Conservation (phyloP, 441 rosid genomes). For the Populus hybrid region DNA sequence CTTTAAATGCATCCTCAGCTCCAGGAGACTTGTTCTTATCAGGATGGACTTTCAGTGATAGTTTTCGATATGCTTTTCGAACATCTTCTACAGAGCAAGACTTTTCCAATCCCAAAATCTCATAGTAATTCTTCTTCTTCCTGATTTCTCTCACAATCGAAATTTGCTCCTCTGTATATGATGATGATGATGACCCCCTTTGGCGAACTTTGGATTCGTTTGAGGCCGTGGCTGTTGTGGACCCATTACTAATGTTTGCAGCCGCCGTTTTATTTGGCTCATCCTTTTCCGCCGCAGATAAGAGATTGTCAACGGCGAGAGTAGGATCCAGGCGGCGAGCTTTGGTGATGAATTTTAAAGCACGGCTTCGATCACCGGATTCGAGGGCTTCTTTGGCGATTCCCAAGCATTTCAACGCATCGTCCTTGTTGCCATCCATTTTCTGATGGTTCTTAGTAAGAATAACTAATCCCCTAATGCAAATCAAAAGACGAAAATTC, state of each 20-base stretch:
- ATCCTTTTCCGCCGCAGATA: constrained; percentile 38
- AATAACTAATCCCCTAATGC: background rate
- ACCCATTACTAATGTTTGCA: constrained; percentile 26
- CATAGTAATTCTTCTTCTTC: constrained; percentile 83
- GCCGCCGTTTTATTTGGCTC: constrained; percentile 15
- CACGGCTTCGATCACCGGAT: constrained; percentile 73
- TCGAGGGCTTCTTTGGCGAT: constrained; percentile 71
- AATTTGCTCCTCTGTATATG: constrained; percentile 74
- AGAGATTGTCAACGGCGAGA: constrained; percentile 57
- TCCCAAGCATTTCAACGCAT: constrained; percentile 79
- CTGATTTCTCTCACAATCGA: constrained; percentile 67
- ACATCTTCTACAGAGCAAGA: constrained; percentile 70
- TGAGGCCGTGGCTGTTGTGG: constrained; percentile 10
- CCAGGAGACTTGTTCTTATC: constrained; percentile 96
- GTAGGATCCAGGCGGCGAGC: constrained; percentile 90
- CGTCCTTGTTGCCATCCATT: constrained; percentile 97
- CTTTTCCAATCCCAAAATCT: constrained; percentile 65
- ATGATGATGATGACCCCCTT: constrained; percentile 36
- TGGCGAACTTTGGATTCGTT: constrained; percentile 43
- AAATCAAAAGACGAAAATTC: background rate
- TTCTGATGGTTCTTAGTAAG: background rate
- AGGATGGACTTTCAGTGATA: constrained; percentile 88
- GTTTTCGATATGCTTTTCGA: constrained; percentile 75
- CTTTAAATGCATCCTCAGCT: constrained; percentile 87
- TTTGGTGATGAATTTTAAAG: constrained; percentile 69